These are phyloP conservation scores for Immersiporthe knoxdaviesiana DNA, from an alignment of 2,329 filamentous ascomycete genomes.

Conservation along the genomic window DNA sequence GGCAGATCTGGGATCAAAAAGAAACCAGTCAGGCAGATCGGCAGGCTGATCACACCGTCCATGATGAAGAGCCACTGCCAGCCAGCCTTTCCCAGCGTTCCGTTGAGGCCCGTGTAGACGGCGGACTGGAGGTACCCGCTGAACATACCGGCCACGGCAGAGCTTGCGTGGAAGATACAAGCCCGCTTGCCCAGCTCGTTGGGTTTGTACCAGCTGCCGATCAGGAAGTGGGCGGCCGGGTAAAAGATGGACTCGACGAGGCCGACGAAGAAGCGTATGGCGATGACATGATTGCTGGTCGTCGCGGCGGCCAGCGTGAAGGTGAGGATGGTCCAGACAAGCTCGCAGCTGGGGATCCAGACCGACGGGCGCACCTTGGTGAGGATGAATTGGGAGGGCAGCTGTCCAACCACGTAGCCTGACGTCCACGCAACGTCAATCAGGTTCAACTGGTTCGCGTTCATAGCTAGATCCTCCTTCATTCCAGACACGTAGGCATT, in stretches of 20 bases:
- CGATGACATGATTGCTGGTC: conserved; percentile 43
- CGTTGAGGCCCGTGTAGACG: conserved; percentile 45
- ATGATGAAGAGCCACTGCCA: conserved; percentile 54
- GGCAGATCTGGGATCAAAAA: conserved; percentile 41
- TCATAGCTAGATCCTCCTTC: conserved; percentile 57
- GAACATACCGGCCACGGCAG: conserved; percentile 46
- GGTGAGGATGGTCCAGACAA: conserved; percentile 41
- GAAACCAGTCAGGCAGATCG: conserved; percentile 39
- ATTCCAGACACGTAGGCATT: conserved; percentile 47
- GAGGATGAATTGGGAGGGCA: conserved; percentile 45
- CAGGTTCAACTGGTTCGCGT: conserved; percentile 59
- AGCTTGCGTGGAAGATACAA: conserved; percentile 45
- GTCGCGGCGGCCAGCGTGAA: conserved; percentile 44
- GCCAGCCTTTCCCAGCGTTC: conserved; percentile 41
- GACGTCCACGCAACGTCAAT: conserved; percentile 58
- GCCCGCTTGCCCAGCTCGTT: conserved; percentile 48
- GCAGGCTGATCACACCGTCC: conserved; percentile 43
- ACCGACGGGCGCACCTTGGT: conserved; percentile 48
- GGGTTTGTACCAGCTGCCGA: conserved; percentile 50
- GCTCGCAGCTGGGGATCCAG: conserved; percentile 45
- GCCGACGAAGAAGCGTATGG: conserved; percentile 50
- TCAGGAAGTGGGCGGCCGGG: conserved; percentile 43
- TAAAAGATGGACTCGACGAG: conserved; percentile 44
- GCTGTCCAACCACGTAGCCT: conserved; percentile 59
- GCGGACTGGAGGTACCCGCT: conserved; percentile 48